Percentiles rank a stretch among this genome's conserved stretches.
Evolutionary conservation across 83 land plant species (phyloP).

Genomic region (Thuja plicata): DNA sequence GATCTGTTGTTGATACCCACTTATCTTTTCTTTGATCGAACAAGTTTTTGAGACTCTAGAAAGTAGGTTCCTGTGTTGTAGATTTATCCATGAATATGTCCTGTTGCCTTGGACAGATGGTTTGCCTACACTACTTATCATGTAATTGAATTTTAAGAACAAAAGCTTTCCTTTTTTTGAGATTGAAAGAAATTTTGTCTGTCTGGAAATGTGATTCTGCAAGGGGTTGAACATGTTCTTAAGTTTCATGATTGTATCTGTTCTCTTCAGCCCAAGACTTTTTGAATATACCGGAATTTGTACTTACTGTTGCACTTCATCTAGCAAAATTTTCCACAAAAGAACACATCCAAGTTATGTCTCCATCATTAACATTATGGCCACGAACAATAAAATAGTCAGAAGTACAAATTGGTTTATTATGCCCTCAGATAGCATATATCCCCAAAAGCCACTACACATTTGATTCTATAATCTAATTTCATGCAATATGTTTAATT

Average conservation of each 20-base stretch:
- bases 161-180: background rate
- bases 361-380: background rate
- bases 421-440: background rate
- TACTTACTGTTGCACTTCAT: background rate
- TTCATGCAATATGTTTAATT: background rate
- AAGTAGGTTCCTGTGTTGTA: constrained; percentile 12
- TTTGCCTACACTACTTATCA: constrained; percentile 11
- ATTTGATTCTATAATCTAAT: background rate
- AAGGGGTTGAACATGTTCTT: background rate
- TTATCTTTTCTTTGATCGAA: background rate
- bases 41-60: background rate
- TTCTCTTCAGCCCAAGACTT: background rate
- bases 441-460: background rate
- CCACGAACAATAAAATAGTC: background rate
- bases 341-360: background rate
- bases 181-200: background rate
- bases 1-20: constrained; percentile 7
- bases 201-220: background rate
- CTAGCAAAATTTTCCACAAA: background rate
- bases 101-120: constrained; percentile 6
- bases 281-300: background rate
- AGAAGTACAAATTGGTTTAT: background rate
- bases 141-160: constrained; percentile 15
- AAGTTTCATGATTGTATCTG: background rate
- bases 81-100: background rate